phyloP scores from a whole-genome alignment of 2,329 filamentous ascomycete species.

The Nigrospora oryzae region DNA sequence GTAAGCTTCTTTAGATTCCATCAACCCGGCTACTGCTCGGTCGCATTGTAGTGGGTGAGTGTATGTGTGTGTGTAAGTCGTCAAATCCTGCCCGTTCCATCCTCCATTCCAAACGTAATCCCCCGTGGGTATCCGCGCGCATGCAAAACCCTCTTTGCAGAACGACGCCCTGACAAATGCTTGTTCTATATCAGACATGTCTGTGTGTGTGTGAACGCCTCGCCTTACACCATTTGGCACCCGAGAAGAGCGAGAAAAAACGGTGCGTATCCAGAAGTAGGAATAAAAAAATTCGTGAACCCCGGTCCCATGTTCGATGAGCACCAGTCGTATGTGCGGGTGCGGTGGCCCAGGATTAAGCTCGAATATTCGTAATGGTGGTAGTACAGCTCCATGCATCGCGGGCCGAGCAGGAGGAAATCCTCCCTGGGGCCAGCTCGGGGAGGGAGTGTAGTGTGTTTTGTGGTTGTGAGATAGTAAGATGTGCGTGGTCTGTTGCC shows the following conservation, averaged over 20 bases:
- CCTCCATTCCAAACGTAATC: too few relatives aligned
- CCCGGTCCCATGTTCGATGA: slow-evolving; percentile 1
- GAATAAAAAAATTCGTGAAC: slow-evolving; percentile 9
- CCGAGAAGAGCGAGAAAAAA: neutral
- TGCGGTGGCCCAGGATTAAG: slow-evolving; percentile 4
- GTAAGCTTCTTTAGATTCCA: too few relatives aligned
- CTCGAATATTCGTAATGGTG: slow-evolving; percentile 1
- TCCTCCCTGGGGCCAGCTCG: slow-evolving; percentile 6
- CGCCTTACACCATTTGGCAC: slow-evolving; percentile 8
- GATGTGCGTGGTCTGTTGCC: neutral
- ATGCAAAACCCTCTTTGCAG: slow-evolving; percentile 11
- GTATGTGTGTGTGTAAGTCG: too few relatives aligned
- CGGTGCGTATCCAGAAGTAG: slow-evolving; percentile 1
- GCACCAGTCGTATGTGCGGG: slow-evolving; percentile 4
- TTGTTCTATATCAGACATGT: slow-evolving; percentile 6
- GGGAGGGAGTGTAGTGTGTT: neutral
- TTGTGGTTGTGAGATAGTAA: neutral
- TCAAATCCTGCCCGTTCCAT: too few relatives aligned
- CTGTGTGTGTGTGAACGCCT: neutral
- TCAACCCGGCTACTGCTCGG: too few relatives aligned
- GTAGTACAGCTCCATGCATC: slow-evolving; percentile 3
- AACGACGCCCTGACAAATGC: slow-evolving; percentile 16
- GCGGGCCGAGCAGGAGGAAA: neutral
- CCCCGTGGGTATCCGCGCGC: too few relatives aligned
- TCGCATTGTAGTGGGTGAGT: too few relatives aligned